Conservation (phyloP, 176 grass and related monocot genomes). For the Bonia amplexicaulis region DNA sequence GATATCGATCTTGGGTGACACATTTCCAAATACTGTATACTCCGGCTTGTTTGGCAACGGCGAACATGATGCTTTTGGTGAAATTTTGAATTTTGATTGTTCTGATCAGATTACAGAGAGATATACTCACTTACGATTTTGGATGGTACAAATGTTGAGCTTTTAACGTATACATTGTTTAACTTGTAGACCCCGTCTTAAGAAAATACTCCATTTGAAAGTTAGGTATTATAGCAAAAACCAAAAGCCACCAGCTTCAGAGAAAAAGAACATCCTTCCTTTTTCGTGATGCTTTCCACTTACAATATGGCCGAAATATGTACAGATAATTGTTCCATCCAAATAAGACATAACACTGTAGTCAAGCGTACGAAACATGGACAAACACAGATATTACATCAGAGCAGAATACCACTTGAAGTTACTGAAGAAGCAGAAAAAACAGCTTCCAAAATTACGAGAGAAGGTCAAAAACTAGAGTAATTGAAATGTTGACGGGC, state of each 20-base stretch:
- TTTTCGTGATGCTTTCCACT: not conserved
- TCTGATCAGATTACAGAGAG: too few species aligned
- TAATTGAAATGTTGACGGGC: not conserved
- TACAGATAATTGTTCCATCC: not conserved
- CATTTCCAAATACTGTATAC: slow-evolving; percentile 13
- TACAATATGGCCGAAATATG: not conserved
- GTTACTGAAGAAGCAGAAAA: not conserved
- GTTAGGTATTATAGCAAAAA: too few species aligned
- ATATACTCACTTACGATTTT: too few species aligned
- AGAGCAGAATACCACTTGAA: not conserved
- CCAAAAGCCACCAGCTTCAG: too few species aligned
- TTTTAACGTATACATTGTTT: too few species aligned
- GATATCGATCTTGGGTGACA: slow-evolving; percentile 41
- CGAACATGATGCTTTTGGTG: too few species aligned
- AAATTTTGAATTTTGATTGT: too few species aligned
- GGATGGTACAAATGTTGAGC: too few species aligned
- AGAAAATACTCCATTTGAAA: too few species aligned
- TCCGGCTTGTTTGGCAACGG: too few species aligned
- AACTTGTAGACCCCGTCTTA: too few species aligned
- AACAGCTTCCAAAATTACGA: not conserved
- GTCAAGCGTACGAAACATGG: not conserved
- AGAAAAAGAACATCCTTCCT: too few species aligned
- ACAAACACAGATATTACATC: not conserved
- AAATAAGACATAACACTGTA: not conserved
- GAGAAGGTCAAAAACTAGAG: not conserved